Evolutionary conservation across 1,139 yeast species (phyloP), one percentile per base, ranked within the genome.

Genomic region (Diutina sp.): DNA sequence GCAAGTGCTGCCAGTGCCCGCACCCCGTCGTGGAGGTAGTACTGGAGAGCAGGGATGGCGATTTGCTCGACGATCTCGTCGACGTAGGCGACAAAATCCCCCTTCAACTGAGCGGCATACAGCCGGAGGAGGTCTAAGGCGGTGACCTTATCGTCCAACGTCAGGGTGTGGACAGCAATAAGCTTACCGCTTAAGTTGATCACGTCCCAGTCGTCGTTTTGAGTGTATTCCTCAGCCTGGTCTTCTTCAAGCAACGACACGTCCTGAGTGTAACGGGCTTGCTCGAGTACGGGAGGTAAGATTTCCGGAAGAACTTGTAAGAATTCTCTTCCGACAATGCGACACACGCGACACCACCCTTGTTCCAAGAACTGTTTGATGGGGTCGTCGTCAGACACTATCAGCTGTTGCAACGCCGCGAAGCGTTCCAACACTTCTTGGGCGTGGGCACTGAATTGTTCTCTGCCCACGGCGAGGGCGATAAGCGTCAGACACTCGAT

Each of bases 401-500:
- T 72, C 38, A 78, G 73, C 58, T 79, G 78, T 71, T 93, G 99
- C 61, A 91, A 84, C 45, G 77, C 73, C 11, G 86, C 90, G 64
- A 90, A 85, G 35, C 87, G 72, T 62, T 83, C 83, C 58, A 91
- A 85, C 60, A 91, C 74, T 61, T 88, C 90, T 60, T 80, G 82
- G 52, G 89, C 83, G 65, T 88, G 90, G 30, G 89, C 85, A 28
- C 82, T 73, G 67, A 93, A 91, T 66, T 87, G 88, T 63, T 90
- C 97, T 65, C 85, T 85, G 41, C 99, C 99, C 55, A 93, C 99
- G n/a, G 99, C 99, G 56, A 86, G 76, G 0, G 98, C 98, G 66
- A 93, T 90, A 65, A 95, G 77, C 1, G 98, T 88, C 6, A 96
- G 85, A 71, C 99, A 93, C 71, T 93, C 99, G 62, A 93, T 88